Evolutionary conservation across 2,329 filamentous ascomycete species (phyloP), one percentile per base, ranked within the genome.

Genomic region (Dactylellina haptotyla): DNA sequence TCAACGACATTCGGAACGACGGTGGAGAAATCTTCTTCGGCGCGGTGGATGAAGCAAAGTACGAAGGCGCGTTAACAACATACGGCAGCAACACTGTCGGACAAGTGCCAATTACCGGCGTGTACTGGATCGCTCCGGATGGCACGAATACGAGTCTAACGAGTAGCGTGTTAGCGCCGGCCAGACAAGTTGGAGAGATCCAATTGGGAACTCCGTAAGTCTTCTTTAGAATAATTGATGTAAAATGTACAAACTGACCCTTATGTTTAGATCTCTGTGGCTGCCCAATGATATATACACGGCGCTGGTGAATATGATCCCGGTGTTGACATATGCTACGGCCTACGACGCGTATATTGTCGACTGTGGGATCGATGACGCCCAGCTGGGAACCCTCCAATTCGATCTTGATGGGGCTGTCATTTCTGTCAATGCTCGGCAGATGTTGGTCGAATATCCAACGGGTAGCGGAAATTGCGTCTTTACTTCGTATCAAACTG

Each of bases 1-100:
- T 73, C 14, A 66, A 73, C 37, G 69, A 73, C 23, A 66, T 73
- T 10, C 46, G 69, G 8, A 73, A 57, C 48, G 69, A 73, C 30
- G 69, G 69, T 3, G 69, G 69, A 3, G 61, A 64, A 18, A 59
- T 73, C n/a, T 73, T 56, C 39, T 66, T 73, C 26, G 69, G 69
- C 10, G 69, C 69, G 1, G 23, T 73, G 0, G 69, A 73, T 28
- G 43, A 66, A 14, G 61, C 69, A 1, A 73, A 73, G 18, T 73
- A 53, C 18, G 20, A 46, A 10, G 69, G 69, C 1, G 32, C 28
- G 12, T 34, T 73, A 12, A 41, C 18, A 5, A 54, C 69, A 2
- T 73, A 54, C 18, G 54, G 57, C 2, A 66, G 41, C 30, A 12
- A 37, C 3, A 54, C 20, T 45, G 69, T 73, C 4, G 56, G 69